Evolutionary conservation across 1,284 basidiomycete species (phyloP).

Genomic region (Inonotus hispidus): DNA sequence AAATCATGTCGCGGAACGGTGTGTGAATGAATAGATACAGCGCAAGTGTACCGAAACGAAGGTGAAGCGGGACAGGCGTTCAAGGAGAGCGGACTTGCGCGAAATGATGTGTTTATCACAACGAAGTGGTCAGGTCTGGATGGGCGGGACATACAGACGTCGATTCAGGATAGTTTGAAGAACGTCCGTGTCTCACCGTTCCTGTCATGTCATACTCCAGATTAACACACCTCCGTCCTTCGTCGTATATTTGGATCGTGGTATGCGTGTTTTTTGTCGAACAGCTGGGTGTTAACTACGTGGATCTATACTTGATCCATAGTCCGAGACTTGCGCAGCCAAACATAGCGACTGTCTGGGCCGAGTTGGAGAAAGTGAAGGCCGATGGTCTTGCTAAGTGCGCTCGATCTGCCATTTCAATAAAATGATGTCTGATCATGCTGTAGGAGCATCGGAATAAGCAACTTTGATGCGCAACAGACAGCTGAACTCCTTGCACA

Average conservation of each 20-base stretch:
- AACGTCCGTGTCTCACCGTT: constrained; percentile 36
- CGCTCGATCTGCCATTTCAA: constrained; percentile 14
- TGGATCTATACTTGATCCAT: constrained; percentile 73
- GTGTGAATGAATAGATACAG: constrained; percentile 34
- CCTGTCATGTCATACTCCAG: not conserved
- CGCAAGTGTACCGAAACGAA: constrained; percentile 46
- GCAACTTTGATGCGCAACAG: constrained; percentile 58
- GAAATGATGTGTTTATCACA: constrained; percentile 43
- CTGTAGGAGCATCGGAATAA: constrained; percentile 67
- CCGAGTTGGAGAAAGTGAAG: constrained; percentile 52
- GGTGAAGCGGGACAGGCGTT: constrained; percentile 43
- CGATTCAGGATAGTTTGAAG: constrained; percentile 50
- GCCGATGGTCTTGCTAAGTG: constrained; percentile 54
- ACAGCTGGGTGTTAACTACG: constrained; percentile 57
- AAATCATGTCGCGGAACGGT: not conserved
- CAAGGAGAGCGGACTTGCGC: constrained; percentile 40
- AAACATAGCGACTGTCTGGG: constrained; percentile 57
- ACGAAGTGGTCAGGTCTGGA: constrained; percentile 58
- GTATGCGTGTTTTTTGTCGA: not conserved
- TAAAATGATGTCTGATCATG: not conserved
- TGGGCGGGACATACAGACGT: constrained; percentile 45
- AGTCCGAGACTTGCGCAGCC: constrained; percentile 42
- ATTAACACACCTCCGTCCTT: not conserved
- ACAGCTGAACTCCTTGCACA: constrained; percentile 50
- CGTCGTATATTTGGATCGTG: not conserved